Base-by-base conservation (phyloP, 805 yeast genomes). In the Candida orba region DNA sequence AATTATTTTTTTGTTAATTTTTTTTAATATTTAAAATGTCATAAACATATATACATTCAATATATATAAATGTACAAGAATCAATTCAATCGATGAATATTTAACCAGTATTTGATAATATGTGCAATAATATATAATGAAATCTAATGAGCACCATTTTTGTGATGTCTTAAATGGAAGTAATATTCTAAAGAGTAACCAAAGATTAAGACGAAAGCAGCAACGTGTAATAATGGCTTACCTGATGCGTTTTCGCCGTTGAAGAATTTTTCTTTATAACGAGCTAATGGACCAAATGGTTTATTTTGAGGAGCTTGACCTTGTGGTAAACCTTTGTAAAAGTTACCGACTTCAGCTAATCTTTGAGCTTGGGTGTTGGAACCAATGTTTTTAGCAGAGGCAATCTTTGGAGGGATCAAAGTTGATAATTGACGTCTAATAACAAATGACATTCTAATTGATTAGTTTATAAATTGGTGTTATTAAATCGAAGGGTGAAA, bases 361-460 rank as follows among this genome's bases (percentile, higher is more conserved):
- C 95, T 87, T 78, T 88, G 87, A 58, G 98, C 98, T 60, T 91
- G 84, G 62, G 97, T 96, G 72, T 89, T 88, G 49, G 95, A 78
- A 48, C 96, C 95, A 56, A 93, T 75, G 84, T 88, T 90, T 84
- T 82, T 78, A 38, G 96, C 93, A 51, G 97, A 89, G 45, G 96
- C 97, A 64, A 91, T 82, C 91, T 91, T 91, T 67, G 99, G 99
- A 59, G 99, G 99, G 64, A 91, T 90, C 73, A 91, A 77, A 62
- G 97, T 84, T 54, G 98, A 89, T 68, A 91, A 78, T 59, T 83
- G 83, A 74, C 99, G 90, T 82, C 86, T 90, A 63, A 81, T 75
- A 69, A 89, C 75, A 73, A 81, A 84, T 62, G 93, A 84, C 95
- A 85, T 87, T 41, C 27, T 33, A 10, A 3, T 12, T 34, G 20